These are phyloP conservation scores for Xylogone sp. DNA, from an alignment of 2,329 filamentous ascomycete genomes.

Conservation along the genomic window DNA sequence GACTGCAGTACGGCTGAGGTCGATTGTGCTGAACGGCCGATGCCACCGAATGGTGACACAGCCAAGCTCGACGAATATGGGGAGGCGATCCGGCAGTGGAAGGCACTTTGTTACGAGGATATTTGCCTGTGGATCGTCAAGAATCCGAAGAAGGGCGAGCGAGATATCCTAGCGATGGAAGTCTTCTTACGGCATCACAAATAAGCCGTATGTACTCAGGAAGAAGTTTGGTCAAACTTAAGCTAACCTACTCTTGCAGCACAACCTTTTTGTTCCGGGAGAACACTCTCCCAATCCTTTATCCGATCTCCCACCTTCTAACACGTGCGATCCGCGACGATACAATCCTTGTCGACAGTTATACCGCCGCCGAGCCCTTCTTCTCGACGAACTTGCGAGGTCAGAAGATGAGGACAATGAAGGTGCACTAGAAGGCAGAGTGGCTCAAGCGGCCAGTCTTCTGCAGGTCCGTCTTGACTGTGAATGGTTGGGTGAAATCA, in stretches of 20 bases:
- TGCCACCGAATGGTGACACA: too few relatives aligned
- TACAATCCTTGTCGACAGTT: constrained; percentile 14
- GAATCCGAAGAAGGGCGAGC: constrained; percentile 13
- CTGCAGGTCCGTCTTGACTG: constrained; percentile 8
- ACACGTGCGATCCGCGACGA: constrained; percentile 6
- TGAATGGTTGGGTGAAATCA: constrained; percentile 13
- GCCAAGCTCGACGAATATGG: not conserved
- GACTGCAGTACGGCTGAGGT: too few relatives aligned
- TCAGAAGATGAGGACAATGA: constrained; percentile 10
- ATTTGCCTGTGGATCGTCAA: constrained; percentile 18
- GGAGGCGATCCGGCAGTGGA: constrained; percentile 6
- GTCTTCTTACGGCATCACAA: constrained; percentile 17
- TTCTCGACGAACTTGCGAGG: constrained; percentile 12
- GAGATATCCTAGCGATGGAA: constrained; percentile 19
- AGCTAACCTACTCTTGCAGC: constrained; percentile 14
- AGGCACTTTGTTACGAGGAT: constrained; percentile 18
- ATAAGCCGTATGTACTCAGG: constrained; percentile 15
- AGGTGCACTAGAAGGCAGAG: constrained; percentile 18
- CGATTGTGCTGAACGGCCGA: too few relatives aligned
- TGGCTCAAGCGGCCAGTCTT: constrained; percentile 16
- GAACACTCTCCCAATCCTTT: constrained; percentile 7
- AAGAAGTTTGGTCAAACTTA: not conserved
- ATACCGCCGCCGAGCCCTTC: constrained; percentile 16
- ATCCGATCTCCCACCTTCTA: constrained; percentile 8
- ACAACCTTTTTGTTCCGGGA: constrained; percentile 13